Percentiles rank a stretch among this genome's conserved stretches.
phyloP scores from a whole-genome alignment of 2,329 filamentous ascomycete genomes.

The Calycina herbarum region DNA sequence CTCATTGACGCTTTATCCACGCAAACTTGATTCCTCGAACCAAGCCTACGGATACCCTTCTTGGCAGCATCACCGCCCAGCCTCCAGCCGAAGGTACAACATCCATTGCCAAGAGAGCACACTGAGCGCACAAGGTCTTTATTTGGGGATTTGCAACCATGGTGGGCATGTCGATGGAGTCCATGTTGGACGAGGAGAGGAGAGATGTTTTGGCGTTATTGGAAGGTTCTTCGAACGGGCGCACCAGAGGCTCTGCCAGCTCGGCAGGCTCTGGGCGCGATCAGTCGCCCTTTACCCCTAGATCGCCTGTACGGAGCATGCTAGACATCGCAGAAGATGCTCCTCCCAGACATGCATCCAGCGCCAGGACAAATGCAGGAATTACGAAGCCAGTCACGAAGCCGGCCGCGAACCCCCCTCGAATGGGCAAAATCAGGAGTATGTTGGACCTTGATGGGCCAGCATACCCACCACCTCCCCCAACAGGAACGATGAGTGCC shows the following conservation, averaged over 20 bases:
- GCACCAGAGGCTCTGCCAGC: constrained; percentile 34
- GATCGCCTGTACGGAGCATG: constrained; percentile 67
- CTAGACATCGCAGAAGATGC: constrained; percentile 38
- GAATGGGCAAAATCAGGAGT: constrained; percentile 56
- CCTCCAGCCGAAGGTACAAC: constrained; percentile 14
- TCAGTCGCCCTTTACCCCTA: constrained; percentile 56
- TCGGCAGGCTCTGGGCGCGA: constrained; percentile 44
- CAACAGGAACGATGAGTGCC: constrained; percentile 45
- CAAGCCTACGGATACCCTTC: constrained; percentile 11
- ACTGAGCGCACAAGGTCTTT: constrained; percentile 16
- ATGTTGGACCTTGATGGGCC: constrained; percentile 57
- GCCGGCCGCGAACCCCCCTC: constrained; percentile 15
- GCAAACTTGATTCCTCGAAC: constrained; percentile 1
- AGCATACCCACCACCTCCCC: constrained; percentile 22
- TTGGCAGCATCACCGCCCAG: constrained; percentile 21
- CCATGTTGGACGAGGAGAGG: constrained; percentile 75
- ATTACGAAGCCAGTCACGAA: constrained; percentile 27
- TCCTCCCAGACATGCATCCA: constrained; percentile 30
- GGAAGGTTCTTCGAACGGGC: constrained; percentile 41
- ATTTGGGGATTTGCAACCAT: constrained; percentile 24
- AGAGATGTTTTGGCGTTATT: constrained; percentile 70
- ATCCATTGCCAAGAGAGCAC: constrained; percentile 17
- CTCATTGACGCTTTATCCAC: neutral
- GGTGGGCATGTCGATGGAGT: constrained; percentile 61
- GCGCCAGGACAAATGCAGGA: constrained; percentile 39